Conservation (phyloP, 2,329 filamentous ascomycete species). For the Monosporascus sp. region DNA sequence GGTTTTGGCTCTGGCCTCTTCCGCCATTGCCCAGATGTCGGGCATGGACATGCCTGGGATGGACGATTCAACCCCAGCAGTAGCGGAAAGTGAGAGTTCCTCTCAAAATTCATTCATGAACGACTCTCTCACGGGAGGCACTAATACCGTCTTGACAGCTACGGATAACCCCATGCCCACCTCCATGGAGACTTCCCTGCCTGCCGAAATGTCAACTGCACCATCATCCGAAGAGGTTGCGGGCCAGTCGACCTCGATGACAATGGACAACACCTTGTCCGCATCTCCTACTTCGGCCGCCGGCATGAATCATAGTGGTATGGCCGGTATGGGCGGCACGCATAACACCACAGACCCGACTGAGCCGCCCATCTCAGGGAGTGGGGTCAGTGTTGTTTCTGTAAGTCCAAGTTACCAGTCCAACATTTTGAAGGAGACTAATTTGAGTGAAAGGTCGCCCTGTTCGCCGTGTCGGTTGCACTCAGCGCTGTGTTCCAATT, state of each 20-base stretch:
- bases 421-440: conserved; percentile 3
- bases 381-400: conserved; percentile 15
- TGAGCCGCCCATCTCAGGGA: conserved; percentile 13
- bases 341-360: conserved; percentile 12
- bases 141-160: conserved; percentile 2
- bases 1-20: conserved; percentile 16
- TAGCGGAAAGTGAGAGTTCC: conserved; percentile 2
- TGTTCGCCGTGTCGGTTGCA: conserved; percentile 17
- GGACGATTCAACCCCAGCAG: neutral
- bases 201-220: neutral
- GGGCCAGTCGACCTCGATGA: conserved; percentile 5
- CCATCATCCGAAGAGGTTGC: conserved; percentile 1
- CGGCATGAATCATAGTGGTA: conserved; percentile 2
- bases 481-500: conserved; percentile 17
- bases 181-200: neutral
- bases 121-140: conserved; percentile 2
- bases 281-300: conserved; percentile 5
- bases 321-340: conserved; percentile 10
- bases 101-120: conserved; percentile 1
- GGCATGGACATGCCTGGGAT: neutral
- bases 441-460: conserved; percentile 12
- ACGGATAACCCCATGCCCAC: conserved; percentile 1
- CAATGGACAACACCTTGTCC: conserved; percentile 5
- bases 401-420: conserved; percentile 13
- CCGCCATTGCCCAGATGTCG: conserved; percentile 18